phyloP scores from a whole-genome alignment of 1,284 basidiomycete genomes.

The Tilletiopsis washingtonensis region DNA sequence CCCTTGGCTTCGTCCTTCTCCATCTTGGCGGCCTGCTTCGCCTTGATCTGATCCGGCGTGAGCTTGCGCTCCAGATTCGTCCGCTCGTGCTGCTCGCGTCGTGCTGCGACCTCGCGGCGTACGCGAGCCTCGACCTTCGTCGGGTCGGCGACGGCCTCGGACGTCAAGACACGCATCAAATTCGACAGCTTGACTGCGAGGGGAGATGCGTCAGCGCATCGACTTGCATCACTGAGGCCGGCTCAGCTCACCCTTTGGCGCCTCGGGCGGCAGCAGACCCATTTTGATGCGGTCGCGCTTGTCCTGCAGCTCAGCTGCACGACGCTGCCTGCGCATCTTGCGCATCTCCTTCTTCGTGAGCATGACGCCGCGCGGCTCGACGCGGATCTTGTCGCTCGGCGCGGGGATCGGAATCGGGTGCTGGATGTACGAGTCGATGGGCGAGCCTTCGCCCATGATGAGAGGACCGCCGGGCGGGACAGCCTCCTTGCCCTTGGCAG shows the following conservation, averaged over 20 bases:
- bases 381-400: slow-evolving; percentile 72
- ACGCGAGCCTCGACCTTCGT: slow-evolving; percentile 95
- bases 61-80: slow-evolving; percentile 83
- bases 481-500: slow-evolving; percentile 50
- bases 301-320: slow-evolving; percentile 84
- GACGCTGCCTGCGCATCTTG: slow-evolving; percentile 84
- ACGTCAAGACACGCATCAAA: slow-evolving; percentile 94
- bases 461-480: slow-evolving; percentile 6
- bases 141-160: slow-evolving; percentile 91
- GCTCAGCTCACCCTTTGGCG: slow-evolving; percentile 69
- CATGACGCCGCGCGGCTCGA: slow-evolving; percentile 48
- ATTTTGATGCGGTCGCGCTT: slow-evolving; percentile 90
- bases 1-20: slow-evolving; percentile 68
- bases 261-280: slow-evolving; percentile 88
- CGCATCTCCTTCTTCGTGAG: slow-evolving; percentile 68
- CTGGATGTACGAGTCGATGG: slow-evolving; percentile 85
- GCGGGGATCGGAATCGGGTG: slow-evolving; percentile 95
- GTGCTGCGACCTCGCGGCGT: slow-evolving; percentile 79
- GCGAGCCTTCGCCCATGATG: slow-evolving; percentile 54
- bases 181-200: slow-evolving; percentile 84
- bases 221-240: background rate
- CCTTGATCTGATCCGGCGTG: slow-evolving; percentile 76
- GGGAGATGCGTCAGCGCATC: background rate
- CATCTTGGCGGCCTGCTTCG: slow-evolving; percentile 62
- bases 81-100: slow-evolving; percentile 81